Base-by-base conservation (phyloP, 2,329 filamentous ascomycete species). In the Verticillium zaregamsianum region DNA sequence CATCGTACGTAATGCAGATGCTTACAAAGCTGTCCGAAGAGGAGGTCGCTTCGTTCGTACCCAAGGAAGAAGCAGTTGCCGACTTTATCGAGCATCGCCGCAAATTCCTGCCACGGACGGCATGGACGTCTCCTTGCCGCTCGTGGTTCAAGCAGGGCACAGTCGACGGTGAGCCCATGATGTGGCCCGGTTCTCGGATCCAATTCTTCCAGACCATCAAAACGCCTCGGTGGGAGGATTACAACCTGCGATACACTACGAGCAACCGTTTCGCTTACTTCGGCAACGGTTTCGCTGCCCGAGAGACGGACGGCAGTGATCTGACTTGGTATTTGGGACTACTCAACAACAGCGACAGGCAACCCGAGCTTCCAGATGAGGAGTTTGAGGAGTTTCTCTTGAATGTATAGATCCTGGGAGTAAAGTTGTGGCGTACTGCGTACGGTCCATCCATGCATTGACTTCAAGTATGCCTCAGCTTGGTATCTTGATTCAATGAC, bases 91-190 rank as follows among this genome's bases (percentile, higher is more conserved):
- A 35, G 33, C 33, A 35, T 14, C 33, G 33, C 33, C 33, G 33
- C 33, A 35, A 35, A 14, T 77, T 77, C 64, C 77, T 82, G 72
- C 66, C 74, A 62, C 68, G 68, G 17, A 78, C 77, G 0, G 74
- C 77, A 0, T 82, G 77, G 71, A 70, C 74, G 0, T 70, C 70
- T 25, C 68, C 66, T 2, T 81, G 79, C 63, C 72, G 73, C 58
- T 77, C 74, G 35, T 83, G 80, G 79, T 82, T 82, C 67, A 83
- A 83, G 70, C 72, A 75, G 39, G 73, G 74, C 40, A 73, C 68
- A 1, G 68, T 74, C 5, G 76, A 80, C 55, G 79, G 80, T 20
- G 74, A 82, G 40, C 75, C 77, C 20, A 79, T 79, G 11, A 70
- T 77, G 20, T 82, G 77, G 66, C 74, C 76, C 11, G 80, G 79